Base-by-base conservation (phyloP, 2,329 filamentous ascomycete genomes). In the Alternaria conjuncta region DNA sequence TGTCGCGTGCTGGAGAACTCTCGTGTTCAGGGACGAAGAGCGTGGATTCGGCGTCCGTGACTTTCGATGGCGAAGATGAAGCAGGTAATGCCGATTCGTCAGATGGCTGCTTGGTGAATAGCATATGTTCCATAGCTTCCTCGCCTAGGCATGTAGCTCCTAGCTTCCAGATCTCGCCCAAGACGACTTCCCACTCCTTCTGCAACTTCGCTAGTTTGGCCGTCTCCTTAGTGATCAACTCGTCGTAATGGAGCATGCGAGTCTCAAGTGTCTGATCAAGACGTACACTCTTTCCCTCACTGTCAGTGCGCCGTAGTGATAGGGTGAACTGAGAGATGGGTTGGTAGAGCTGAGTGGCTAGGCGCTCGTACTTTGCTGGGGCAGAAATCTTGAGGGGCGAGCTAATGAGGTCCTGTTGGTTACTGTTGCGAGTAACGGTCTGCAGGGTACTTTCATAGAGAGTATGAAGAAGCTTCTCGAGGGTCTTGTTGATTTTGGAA, bases 151-250 rank as follows among this genome's bases (percentile, higher is more conserved):
- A 69, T 10, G 41, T 53, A 0, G 67, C 55, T 8, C 76, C 75
- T 5, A 74, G 44, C 50, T 75, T 73, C 68, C 71, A 77, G 18
- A 79, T 75, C 63, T 79, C 75, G 20, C 71, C 71, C 3, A 75
- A 61, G 2, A 73, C 56, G 0, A 21, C 32, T 53, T 75, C 71
- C 77, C 78, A 80, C 28, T 72, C 58, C 10, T 49, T 63, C 18
- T 74, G 67, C 30, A 80, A 45, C 10, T 49, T 55, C 11, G 60
- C 46, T 6, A 79, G 57, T 44, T 71, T 67, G 18, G 58, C 55
- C 18, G 65, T 68, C n/a, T 72, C 67, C 6, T 64, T 46, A 46
- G 59, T 56, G n/a, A 78, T 60, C 12, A 63, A 46, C 1, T 64
- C 56, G n/a, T 65, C 64, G 60, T 76, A 79, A 9, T 61, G 57